phyloP scores from a whole-genome alignment of 768 basidiomycete species.

The Ramaria rubella region DNA sequence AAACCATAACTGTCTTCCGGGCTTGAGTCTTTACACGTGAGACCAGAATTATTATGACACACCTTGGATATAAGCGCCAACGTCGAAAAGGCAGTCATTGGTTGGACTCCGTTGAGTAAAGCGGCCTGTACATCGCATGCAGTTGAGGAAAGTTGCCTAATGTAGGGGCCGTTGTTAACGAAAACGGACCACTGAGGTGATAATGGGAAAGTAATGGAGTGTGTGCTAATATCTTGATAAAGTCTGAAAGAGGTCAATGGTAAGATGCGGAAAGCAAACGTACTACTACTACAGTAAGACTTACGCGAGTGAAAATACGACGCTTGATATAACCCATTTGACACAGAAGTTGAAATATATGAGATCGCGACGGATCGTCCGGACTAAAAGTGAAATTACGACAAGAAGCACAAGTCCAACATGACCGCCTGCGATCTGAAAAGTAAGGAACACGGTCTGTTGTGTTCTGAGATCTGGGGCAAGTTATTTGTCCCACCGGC shows the following conservation, averaged over 20 bases:
- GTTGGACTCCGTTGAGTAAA: neutral
- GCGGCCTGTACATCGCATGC: neutral
- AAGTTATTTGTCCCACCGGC: no score
- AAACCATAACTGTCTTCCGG: neutral
- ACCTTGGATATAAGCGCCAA: neutral
- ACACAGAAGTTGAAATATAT: neutral
- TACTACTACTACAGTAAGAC: neutral
- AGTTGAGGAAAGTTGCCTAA: no score
- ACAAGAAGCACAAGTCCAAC: neutral
- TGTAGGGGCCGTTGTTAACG: neutral
- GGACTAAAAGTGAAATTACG: neutral
- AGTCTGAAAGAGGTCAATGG: neutral
- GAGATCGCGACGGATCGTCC: neutral
- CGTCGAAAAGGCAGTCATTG: neutral
- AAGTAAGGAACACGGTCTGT: neutral
- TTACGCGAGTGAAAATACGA: neutral
- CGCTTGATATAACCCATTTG: neutral
- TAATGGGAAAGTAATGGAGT: neutral
- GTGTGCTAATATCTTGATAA: neutral
- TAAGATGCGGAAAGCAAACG: no score
- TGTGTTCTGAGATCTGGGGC: neutral
- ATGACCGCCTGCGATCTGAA: neutral
- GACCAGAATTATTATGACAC: no score
- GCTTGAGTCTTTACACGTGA: neutral
- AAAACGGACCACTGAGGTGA: neutral